Base-by-base conservation (phyloP, 768 basidiomycete genomes). In the Cystofilobasidium ferigula region DNA sequence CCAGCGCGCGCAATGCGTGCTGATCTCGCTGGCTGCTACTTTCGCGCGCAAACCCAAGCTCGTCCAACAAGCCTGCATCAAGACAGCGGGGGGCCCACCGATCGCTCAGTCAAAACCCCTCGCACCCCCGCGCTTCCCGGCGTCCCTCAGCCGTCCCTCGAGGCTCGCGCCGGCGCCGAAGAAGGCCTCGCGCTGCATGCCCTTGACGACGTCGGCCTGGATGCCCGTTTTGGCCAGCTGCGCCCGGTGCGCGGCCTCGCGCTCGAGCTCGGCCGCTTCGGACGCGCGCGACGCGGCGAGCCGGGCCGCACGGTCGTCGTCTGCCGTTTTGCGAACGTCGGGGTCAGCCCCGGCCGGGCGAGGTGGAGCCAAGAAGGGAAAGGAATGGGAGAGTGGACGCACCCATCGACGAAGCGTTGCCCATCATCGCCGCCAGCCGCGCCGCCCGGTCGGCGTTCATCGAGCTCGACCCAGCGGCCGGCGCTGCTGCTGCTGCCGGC, bases 361-460 rank as follows among this genome's bases (percentile, higher is more conserved):
- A 63, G 54, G 42, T 24, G 34, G 2, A 16, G 9, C 14, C n/a
- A 40, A 28, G 20, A n/a, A 4, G 22, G 14, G 38, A 28, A n/a
- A 18, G 18, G 18, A n/a, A 12, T 54, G 38, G 51, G 32, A n/a
- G 6, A 35, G 34, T 24, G 18, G 40, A 64, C 63, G 54, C 32
- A 64, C 58, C 48, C 78, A 90, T 80, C 10, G 76, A 75, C n/a
- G 79, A 75, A 0, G 94, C 94, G 66, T 86, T 83, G 1, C 81
- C 77, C 28, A 85, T 77, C 94, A 98, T 98, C 6, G 90, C 87
- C 0, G 89, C 93, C 34, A 98, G 79, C n/a, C 88, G 85, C 32
- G 88, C 87, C 3, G 85, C 85, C 38, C 92, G 86, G 34, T 85
- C 86, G 28, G 30, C 51, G 51, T 0, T 81, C 79, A 10, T 76